phyloP scores from a whole-genome alignment of 2,329 filamentous ascomycete genomes.

The Colletotrichum truncatum region DNA sequence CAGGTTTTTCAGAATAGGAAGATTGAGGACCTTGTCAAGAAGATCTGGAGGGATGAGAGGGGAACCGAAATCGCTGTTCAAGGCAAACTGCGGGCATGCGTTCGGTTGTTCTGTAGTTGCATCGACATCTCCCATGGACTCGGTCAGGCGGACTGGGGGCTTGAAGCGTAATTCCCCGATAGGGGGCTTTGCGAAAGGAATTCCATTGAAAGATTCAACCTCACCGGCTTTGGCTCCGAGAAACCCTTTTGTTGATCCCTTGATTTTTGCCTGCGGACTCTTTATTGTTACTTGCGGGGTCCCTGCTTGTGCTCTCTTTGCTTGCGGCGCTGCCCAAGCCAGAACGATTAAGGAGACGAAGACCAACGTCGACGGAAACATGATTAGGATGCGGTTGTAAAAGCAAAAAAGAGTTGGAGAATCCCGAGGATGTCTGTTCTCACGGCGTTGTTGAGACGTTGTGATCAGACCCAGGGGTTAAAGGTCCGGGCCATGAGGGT shows the following conservation, averaged over 20 bases:
- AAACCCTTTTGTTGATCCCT: slow-evolving; percentile 15
- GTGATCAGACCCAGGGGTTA: neutral
- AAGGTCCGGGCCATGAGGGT: neutral
- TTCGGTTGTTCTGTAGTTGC: slow-evolving; percentile 50
- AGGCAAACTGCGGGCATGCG: slow-evolving; percentile 40
- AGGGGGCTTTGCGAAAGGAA: slow-evolving; percentile 67
- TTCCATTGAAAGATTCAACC: slow-evolving; percentile 65
- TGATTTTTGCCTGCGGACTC: slow-evolving; percentile 12
- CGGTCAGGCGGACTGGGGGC: slow-evolving; percentile 46
- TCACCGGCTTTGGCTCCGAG: slow-evolving; percentile 14
- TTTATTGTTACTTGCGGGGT: slow-evolving; percentile 19
- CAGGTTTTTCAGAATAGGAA: slow-evolving; percentile 8
- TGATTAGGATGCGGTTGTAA: neutral
- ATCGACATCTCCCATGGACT: slow-evolving; percentile 38
- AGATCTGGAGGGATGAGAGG: slow-evolving; percentile 37
- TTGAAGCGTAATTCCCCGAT: slow-evolving; percentile 58
- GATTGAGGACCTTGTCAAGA: slow-evolving; percentile 13
- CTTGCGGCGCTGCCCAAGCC: slow-evolving; percentile 1
- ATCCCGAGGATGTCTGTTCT: neutral
- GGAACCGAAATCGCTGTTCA: slow-evolving; percentile 31
- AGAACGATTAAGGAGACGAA: neutral
- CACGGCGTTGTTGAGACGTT: neutral
- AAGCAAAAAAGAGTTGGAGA: neutral
- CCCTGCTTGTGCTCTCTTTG: neutral
- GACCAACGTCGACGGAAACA: neutral